A percentile compares a stretch with the other conserved stretches of the same genome.
phyloP scores from a whole-genome alignment of 2,329 filamentous ascomycete genomes.

The Verticillium nubilum region DNA sequence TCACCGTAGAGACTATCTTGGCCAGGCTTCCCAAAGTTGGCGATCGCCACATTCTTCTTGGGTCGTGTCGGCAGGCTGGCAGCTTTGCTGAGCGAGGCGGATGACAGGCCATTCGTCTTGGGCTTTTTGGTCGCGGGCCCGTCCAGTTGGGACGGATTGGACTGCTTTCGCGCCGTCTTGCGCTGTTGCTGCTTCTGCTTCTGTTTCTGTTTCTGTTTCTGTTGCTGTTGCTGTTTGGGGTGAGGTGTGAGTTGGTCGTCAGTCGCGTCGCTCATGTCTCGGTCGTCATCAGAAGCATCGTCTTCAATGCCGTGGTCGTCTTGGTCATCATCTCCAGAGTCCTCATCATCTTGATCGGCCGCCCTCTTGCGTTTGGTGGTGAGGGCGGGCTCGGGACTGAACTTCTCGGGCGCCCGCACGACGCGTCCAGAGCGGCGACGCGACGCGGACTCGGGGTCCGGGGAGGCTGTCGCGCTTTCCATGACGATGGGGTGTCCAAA shows the following conservation, averaged over 20 bases:
- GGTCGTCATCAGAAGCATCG: slow-evolving; percentile 41
- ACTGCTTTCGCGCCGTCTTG: slow-evolving; percentile 29
- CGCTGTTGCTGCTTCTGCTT: slow-evolving; percentile 14
- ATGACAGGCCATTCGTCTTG: slow-evolving; percentile 50
- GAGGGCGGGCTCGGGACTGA: slow-evolving; percentile 45
- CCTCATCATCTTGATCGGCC: slow-evolving; percentile 38
- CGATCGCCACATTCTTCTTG: slow-evolving; percentile 50
- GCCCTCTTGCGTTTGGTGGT: slow-evolving; percentile 54
- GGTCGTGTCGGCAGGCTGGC: slow-evolving; percentile 45
- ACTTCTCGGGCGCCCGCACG: slow-evolving; percentile 55
- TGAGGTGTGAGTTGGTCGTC: slow-evolving; percentile 32
- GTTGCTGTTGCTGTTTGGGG: neutral
- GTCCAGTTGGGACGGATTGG: slow-evolving; percentile 24
- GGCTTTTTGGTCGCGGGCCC: slow-evolving; percentile 60
- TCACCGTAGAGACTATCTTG: slow-evolving; percentile 49
- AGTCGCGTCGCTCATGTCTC: slow-evolving; percentile 37
- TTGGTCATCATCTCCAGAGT: slow-evolving; percentile 41
- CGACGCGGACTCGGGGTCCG: slow-evolving; percentile 44
- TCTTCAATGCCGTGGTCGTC: slow-evolving; percentile 38
- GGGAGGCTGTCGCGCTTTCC: slow-evolving; percentile 50
- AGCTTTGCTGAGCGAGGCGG: slow-evolving; percentile 21
- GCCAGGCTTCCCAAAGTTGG: slow-evolving; percentile 40
- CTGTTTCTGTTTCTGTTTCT: too few relatives aligned
- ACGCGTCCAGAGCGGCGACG: slow-evolving; percentile 67
- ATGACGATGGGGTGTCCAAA: slow-evolving; percentile 29